Conservation (phyloP, 352 stramenopile species). For the Peronospora farinosa region DNA sequence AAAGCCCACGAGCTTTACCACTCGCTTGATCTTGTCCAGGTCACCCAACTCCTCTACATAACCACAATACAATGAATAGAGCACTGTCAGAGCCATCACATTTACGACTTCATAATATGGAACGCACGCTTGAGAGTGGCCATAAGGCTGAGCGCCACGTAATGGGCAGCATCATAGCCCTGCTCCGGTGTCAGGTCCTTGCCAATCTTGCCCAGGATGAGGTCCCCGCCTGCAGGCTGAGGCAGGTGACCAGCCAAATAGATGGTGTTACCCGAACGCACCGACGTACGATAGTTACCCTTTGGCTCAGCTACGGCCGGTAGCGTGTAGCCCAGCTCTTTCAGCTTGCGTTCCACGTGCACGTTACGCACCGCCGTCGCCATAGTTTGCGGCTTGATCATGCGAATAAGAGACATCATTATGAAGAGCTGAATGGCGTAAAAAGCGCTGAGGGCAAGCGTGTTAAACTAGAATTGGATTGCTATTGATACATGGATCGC, state of each 20-base stretch:
- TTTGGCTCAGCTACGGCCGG: conserved; percentile 80
- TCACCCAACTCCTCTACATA: conserved; percentile 78
- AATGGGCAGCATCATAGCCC: conserved; percentile 86
- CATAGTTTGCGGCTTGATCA: conserved; percentile 23
- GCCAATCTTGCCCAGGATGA: conserved; percentile 87
- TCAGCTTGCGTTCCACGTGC: conserved; percentile 78
- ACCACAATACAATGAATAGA: conserved; percentile 1
- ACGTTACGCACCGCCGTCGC: conserved; percentile 44
- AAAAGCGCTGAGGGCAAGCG: neutral
- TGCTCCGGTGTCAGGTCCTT: conserved; percentile 85
- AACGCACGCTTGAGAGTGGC: conserved; percentile 85
- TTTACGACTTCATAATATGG: neutral
- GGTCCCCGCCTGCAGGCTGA: conserved; percentile 54
- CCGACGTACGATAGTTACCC: conserved; percentile 85
- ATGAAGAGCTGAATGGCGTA: neutral
- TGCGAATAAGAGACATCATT: conserved; percentile 32
- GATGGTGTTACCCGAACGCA: conserved; percentile 80
- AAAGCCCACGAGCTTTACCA: conserved; percentile 96
- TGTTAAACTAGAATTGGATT: conserved; percentile 17
- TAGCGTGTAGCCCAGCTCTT: conserved; percentile 81
- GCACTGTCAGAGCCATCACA: neutral
- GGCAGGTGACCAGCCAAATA: conserved; percentile 83
- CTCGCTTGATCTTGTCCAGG: conserved; percentile 89
- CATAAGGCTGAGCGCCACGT: conserved; percentile 87
- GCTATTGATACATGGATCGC: conserved; percentile 6